Conservation (phyloP, 345 rosid genomes). For the Streptanthus diversifolius region DNA sequence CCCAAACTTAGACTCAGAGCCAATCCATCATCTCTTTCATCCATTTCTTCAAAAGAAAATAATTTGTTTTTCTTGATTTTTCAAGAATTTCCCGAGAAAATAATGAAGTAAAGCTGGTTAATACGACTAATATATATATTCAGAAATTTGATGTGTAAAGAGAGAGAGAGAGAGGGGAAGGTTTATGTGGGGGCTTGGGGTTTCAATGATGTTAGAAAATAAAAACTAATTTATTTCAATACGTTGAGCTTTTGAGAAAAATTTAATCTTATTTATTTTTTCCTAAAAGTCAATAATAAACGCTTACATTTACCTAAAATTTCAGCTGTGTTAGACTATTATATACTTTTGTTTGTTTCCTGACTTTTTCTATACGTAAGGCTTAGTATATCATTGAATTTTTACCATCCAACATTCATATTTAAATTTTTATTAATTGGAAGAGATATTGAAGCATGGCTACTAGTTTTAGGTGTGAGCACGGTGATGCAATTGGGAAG, state of each 20-base stretch:
- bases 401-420: background rate
- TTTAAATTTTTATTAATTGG: background rate
- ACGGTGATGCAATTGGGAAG: background rate
- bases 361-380: background rate
- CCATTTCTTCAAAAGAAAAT: conserved; percentile 37
- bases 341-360: background rate
- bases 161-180: conserved; percentile 34
- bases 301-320: background rate
- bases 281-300: conserved; percentile 22
- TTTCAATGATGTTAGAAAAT: conserved; percentile 42
- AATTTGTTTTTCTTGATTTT: background rate
- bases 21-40: conserved; percentile 51
- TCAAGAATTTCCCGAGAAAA: conserved; percentile 25
- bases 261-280: background rate
- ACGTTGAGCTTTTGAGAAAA: conserved; percentile 17
- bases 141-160: conserved; percentile 4
- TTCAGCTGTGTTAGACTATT: background rate
- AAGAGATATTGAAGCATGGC: background rate
- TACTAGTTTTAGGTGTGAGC: background rate
- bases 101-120: conserved; percentile 28
- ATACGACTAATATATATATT: conserved; percentile 36
- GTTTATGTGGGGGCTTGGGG: conserved; percentile 16
- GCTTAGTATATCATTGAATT: background rate
- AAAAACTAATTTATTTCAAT: background rate
- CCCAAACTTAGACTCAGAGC: conserved; percentile 37